A percentile compares a stretch with the other conserved stretches of the same genome.
Conservation (phyloP, 176 grass and related monocot species). For the Oryza punctata region DNA sequence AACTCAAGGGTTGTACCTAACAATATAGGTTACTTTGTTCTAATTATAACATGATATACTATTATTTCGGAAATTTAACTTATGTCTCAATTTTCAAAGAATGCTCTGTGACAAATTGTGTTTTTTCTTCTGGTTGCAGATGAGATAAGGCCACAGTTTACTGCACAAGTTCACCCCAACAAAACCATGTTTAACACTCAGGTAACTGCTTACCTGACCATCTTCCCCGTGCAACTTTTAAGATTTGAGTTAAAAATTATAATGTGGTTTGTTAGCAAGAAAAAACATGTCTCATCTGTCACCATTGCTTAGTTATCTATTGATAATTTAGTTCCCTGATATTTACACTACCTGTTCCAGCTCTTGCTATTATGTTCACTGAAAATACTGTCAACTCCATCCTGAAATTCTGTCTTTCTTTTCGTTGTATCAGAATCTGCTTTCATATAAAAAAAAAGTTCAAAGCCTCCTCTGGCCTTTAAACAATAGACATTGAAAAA, state of each 20-base stretch:
- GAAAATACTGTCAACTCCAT: too few relatives aligned
- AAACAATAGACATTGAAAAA: too few relatives aligned
- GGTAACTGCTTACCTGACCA: neutral
- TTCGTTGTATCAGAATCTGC: too few relatives aligned
- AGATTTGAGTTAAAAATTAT: neutral
- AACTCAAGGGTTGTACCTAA: neutral
- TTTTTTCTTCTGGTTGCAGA: neutral
- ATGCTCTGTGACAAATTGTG: neutral
- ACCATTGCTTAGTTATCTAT: too few relatives aligned
- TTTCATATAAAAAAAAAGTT: too few relatives aligned
- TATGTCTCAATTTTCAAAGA: neutral
- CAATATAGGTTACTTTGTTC: neutral
- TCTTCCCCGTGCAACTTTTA: neutral
- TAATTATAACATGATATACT: neutral
- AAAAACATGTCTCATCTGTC: too few relatives aligned
- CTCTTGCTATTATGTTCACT: too few relatives aligned
- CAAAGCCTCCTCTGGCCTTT: too few relatives aligned
- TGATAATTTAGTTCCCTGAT: too few relatives aligned
- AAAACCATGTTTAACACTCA: neutral
- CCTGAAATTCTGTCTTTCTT: too few relatives aligned
- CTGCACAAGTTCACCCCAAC: neutral
- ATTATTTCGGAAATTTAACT: neutral
- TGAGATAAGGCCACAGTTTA: neutral
- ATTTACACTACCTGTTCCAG: too few relatives aligned
- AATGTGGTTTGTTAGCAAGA: too few relatives aligned